Conservation (phyloP, 2,329 filamentous ascomycete species). For the Bisporella sp. region DNA sequence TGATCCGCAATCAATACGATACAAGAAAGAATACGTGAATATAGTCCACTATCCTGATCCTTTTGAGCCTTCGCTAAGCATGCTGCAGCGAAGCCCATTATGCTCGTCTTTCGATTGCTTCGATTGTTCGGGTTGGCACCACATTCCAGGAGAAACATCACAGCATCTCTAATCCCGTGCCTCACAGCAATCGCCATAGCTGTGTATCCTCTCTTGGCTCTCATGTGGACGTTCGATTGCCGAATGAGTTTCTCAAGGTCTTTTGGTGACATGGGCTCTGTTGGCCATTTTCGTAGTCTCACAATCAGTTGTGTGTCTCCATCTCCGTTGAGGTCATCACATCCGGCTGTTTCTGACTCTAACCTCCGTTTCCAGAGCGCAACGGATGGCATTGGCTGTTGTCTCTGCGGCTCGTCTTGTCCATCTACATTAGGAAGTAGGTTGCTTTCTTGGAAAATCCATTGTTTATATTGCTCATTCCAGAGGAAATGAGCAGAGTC, state of each 20-base stretch:
- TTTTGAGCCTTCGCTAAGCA: neutral
- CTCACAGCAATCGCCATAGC: conserved; percentile 1
- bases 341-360: neutral
- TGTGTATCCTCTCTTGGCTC: conserved; percentile 1
- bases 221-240: neutral
- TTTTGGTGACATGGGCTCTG: neutral
- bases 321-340: neutral
- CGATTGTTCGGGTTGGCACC: conserved; percentile 4
- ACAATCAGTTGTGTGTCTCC: neutral
- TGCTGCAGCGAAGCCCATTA: neutral
- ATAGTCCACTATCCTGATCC: neutral
- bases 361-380: too few relatives aligned
- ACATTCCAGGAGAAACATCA: neutral
- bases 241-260: neutral
- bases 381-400: neutral
- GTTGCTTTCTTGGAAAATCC: neutral
- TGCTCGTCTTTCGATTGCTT: neutral
- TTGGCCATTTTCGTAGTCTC: neutral
- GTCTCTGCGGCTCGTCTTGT: neutral
- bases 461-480: neutral
- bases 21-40: conserved; percentile 1
- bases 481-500: neutral
- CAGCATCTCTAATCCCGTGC: neutral
- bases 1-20: neutral
- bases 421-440: neutral